Evolutionary conservation across 1,139 yeast genomes (phyloP), one percentile per base, ranked within the genome.

Genomic region (Lodderomyces elongisporus): DNA sequence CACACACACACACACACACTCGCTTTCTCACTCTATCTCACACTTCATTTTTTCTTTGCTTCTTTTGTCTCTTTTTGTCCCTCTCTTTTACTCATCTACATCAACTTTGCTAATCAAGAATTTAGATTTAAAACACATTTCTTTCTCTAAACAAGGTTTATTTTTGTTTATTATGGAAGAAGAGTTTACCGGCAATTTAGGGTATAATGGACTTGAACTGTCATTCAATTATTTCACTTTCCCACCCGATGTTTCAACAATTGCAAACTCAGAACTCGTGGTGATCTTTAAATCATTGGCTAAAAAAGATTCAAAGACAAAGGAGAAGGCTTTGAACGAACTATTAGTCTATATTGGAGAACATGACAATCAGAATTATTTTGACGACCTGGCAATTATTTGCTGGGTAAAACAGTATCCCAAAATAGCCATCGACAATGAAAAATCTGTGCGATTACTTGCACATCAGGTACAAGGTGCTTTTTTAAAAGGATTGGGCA

Each of bases 391-490:
- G 39, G 69, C 73, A 2, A 49, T 79, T 5, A 60, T 74, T 5
- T 70, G 87, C 3, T 88, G 95, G 95, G 66, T 84, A 22, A 95
- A 85, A 52, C 46, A 85, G 28, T 89, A 85, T 48, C 82, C 96
- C 1, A 85, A 87, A 48, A 58, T 88, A 27, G 71, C 91, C 4
- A 67, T 81, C 9, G 94, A 84, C 43, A 76, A 75, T 37, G 76
- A 89, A 3, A 74, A 82, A 45, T 58, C 61, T 13, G 85, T 85
- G 2, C 66, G 96, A 37, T 41, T 60, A 4, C 51, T 69, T 22
- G 56, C 85, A 3, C 94, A 87, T 50, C 77, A 70, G 40, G 64
- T 79, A 4, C 89, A 88, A 40, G 74, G 80, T 1, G 54, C 54
- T 20, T 55, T 61, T 31, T 51, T 67, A 35, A 43, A 49, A 15